phyloP scores from a whole-genome alignment of 2,329 filamentous ascomycete genomes.

The Colletotrichum filicis region DNA sequence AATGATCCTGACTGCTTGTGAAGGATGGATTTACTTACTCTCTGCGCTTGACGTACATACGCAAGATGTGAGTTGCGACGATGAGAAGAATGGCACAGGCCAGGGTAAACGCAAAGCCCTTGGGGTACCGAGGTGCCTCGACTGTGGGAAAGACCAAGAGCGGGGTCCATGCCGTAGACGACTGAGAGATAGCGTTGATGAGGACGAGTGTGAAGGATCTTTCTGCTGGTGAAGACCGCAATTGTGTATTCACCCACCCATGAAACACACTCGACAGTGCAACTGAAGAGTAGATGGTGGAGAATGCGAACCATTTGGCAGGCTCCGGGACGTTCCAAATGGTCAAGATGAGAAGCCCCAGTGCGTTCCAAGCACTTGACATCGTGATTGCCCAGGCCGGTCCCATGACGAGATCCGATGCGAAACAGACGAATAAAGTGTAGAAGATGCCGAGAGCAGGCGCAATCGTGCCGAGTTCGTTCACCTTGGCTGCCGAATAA shows the following conservation, averaged over 20 bases:
- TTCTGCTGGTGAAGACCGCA: conserved; percentile 19
- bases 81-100: conserved; percentile 22
- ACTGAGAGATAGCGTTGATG: conserved; percentile 58
- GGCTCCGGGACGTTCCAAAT: conserved; percentile 67
- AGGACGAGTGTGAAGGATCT: conserved; percentile 26
- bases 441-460: conserved; percentile 25
- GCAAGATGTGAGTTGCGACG: conserved; percentile 14
- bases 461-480: conserved; percentile 51
- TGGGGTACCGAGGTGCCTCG: conserved; percentile 54
- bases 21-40: conserved; percentile 4
- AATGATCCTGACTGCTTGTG: too few species aligned
- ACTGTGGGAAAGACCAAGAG: conserved; percentile 60
- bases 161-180: conserved; percentile 65
- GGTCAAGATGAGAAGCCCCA: conserved; percentile 52
- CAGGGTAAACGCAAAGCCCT: conserved; percentile 54
- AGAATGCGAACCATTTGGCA: conserved; percentile 64
- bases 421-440: conserved; percentile 26
- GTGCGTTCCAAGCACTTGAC: conserved; percentile 16
- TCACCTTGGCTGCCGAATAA: conserved; percentile 60
- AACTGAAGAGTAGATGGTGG: conserved; percentile 42
- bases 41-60: conserved; percentile 19
- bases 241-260: conserved; percentile 27
- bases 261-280: conserved; percentile 27
- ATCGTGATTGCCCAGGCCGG: conserved; percentile 46
- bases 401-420: conserved; percentile 26